Evolutionary conservation across 2,329 filamentous ascomycete species (phyloP).

Genomic region (Diplodia sapinea): DNA sequence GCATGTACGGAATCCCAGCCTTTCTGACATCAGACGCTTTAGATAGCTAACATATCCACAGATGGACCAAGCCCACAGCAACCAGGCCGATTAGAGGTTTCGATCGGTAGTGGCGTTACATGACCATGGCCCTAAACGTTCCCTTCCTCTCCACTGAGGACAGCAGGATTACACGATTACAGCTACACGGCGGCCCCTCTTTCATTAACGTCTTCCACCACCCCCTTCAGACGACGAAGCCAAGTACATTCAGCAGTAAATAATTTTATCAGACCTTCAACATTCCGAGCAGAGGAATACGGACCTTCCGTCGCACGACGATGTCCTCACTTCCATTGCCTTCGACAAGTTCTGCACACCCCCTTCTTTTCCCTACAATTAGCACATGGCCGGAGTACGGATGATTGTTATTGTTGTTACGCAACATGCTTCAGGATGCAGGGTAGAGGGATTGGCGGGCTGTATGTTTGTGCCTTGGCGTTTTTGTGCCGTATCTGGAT

Average conservation of each 20-base stretch:
- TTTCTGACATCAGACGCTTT: not conserved
- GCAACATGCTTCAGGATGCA: not conserved
- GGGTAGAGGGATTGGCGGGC: slow-evolving; percentile 19
- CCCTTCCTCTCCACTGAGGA: slow-evolving; percentile 10
- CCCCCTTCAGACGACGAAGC: slow-evolving; percentile 1
- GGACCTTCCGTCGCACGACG: not conserved
- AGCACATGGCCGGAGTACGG: slow-evolving; percentile 28
- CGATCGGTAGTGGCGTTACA: slow-evolving; percentile 17
- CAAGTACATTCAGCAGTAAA: slow-evolving; percentile 12
- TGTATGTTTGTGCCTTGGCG: slow-evolving; percentile 12
- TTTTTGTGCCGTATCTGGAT: slow-evolving; percentile 16
- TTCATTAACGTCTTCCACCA: slow-evolving; percentile 4
- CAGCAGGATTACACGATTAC: slow-evolving; percentile 18
- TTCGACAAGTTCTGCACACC: not conserved
- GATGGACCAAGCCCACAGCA: slow-evolving; percentile 20
- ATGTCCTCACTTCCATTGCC: not conserved
- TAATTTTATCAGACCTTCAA: slow-evolving; percentile 15
- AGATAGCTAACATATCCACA: not conserved
- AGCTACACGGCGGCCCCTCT: slow-evolving; percentile 13
- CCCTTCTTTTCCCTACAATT: not conserved
- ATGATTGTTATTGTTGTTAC: slow-evolving; percentile 14
- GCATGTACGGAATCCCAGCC: slow-evolving; percentile 66
- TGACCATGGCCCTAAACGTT: slow-evolving; percentile 12
- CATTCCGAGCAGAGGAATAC: not conserved
- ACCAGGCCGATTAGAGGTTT: slow-evolving; percentile 12